A percentile compares a stretch with the other conserved stretches of the same genome.
These are phyloP conservation scores for Hypericum perforatum DNA, from an alignment of 345 rosid species.

Conservation along the genomic window DNA sequence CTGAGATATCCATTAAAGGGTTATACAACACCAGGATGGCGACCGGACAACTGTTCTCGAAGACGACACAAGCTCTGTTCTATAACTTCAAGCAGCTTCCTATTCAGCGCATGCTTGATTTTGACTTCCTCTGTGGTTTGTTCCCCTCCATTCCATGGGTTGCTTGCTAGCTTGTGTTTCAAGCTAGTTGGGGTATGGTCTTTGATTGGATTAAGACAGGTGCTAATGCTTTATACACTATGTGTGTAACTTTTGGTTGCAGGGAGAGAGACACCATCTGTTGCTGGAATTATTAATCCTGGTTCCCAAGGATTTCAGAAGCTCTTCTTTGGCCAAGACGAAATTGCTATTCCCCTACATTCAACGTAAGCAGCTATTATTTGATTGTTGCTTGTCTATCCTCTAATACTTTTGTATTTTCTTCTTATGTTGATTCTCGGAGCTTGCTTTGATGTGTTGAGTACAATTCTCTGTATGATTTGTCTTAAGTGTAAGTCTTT, in stretches of 20 bases:
- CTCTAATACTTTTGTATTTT: neutral
- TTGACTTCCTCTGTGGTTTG: slow-evolving; percentile 93
- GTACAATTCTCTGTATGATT: too few species aligned
- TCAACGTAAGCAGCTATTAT: slow-evolving; percentile 41
- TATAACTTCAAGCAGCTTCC: slow-evolving; percentile 97
- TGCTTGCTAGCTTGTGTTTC: neutral
- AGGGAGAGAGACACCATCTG: slow-evolving; percentile 96
- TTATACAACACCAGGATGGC: slow-evolving; percentile 46
- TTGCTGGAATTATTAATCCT: slow-evolving; percentile 90
- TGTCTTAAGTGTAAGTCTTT: too few species aligned
- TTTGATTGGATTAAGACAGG: neutral
- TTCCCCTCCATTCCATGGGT: neutral
- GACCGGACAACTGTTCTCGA: slow-evolving; percentile 87
- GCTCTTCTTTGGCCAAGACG: slow-evolving; percentile 94
- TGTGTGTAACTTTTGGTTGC: slow-evolving; percentile 1
- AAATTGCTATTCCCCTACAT: slow-evolving; percentile 95
- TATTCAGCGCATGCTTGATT: slow-evolving; percentile 97
- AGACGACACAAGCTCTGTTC: slow-evolving; percentile 76
- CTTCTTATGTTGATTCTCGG: neutral
- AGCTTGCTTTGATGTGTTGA: neutral
- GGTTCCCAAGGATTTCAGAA: slow-evolving; percentile 96
- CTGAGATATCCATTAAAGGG: too few species aligned
- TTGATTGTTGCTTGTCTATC: neutral
- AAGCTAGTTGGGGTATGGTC: neutral
- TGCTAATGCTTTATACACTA: neutral